Evolutionary conservation across 192 early-diverging fungal genomes (phyloP), one percentile per base, ranked within the genome.

Genomic region (Entophlyctis helioformis): DNA sequence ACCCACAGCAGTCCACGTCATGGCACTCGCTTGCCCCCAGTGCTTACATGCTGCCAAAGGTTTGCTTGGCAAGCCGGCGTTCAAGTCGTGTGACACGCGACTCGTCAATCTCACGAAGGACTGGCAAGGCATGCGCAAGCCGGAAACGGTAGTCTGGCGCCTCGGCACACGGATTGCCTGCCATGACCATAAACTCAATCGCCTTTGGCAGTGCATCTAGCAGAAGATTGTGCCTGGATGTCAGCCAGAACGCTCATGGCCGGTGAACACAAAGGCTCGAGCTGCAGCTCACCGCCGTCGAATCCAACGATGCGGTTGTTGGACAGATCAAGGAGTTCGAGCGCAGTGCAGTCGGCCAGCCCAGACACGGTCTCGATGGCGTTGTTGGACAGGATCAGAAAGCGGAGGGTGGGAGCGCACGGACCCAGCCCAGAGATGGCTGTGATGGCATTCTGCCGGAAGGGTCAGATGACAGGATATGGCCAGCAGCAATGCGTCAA

Each of bases 331-430:
- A 47, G 34, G 28, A 36, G 15, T 12, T 31, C 28, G n/a, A 47
- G 21, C 13, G 9, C 9, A 11, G 21, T 22, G 45, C 31, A 36
- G 21, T 20, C 15, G 23, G 12, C 18, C 13, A 47, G 21, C 1
- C 45, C 45, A 25, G 28, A 29, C 2, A 36, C 8, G 12, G 1
- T 18, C 2, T 20, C 19, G 33, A 47, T 33, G 2, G 19, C 2
- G 45, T 47, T 47, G 31, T 47, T n/a, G 15, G 45, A 31, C 15
- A 47, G 45, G 19, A 36, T 36, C 45, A 47, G 19, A 15, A 47
- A 47, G 1, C 45, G 31, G 8, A 47, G 45, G n/a, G n/a, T n/a
- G 21, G 16, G 9, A 2, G 34, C 18, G 16, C 33, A 33, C 7
- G 28, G n/a, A n/a, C 19, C 45, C 1, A 47, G 45, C n/a, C 34